Percentiles rank a stretch among this genome's conserved stretches.
These are phyloP conservation scores for Corrigiola litoralis DNA, from an alignment of 179 eudicot species.

Conservation along the genomic window DNA sequence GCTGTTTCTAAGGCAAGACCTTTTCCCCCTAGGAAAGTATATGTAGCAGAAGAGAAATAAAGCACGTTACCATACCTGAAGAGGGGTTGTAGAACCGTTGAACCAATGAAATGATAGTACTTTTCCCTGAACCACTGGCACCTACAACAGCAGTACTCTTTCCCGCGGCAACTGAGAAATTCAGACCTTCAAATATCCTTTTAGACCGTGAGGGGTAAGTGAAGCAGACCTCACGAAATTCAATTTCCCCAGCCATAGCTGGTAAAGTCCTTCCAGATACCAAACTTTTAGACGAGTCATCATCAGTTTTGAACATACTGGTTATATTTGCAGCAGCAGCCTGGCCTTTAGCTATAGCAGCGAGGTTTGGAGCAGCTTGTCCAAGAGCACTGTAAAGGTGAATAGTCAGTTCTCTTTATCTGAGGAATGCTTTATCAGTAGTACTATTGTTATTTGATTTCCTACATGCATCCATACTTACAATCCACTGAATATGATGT, in stretches of 20 bases:
- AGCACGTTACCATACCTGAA: too few relatives aligned
- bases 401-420: background rate
- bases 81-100: conserved; percentile 60
- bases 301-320: conserved; percentile 40
- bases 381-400: conserved; percentile 57
- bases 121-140: conserved; percentile 76
- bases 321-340: conserved; percentile 52
- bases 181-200: conserved; percentile 45
- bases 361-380: conserved; percentile 68
- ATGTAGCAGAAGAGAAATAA: background rate
- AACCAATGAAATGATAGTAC: conserved; percentile 58
- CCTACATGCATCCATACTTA: conserved; percentile 26
- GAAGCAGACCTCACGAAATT: conserved; percentile 46
- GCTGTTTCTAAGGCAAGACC: too few relatives aligned
- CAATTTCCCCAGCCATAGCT: conserved; percentile 41
- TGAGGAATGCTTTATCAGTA: background rate
- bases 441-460: background rate
- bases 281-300: conserved; percentile 14
- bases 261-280: conserved; percentile 32
- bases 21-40: background rate
- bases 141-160: conserved; percentile 66
- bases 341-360: conserved; percentile 56
- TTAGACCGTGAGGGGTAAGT: conserved; percentile 59
- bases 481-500: conserved; percentile 67
- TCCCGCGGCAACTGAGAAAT: conserved; percentile 50